Evolutionary conservation across 169 alveolate species (phyloP).

Genomic region (Eimeria acervulina): DNA sequence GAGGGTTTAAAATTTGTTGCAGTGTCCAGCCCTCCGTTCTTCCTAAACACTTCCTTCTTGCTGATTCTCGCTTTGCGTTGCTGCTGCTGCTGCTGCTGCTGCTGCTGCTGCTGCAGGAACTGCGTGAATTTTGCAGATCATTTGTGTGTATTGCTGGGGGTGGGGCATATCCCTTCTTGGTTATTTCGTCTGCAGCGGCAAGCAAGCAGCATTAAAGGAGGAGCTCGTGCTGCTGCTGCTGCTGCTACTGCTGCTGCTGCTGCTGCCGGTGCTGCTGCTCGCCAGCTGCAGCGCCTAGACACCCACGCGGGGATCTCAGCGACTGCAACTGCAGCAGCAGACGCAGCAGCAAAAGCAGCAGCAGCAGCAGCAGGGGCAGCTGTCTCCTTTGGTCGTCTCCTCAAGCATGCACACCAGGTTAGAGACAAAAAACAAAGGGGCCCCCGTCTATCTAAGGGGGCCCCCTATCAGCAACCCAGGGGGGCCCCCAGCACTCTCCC

Average conservation of each 20-base stretch:
- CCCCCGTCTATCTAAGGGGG: neutral
- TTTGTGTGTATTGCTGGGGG: constrained; percentile 52
- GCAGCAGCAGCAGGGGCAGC: constrained; percentile 69
- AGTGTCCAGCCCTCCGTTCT: too few species aligned
- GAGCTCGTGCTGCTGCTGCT: constrained; percentile 62
- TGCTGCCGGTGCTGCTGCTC: neutral
- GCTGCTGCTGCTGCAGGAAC: constrained; percentile 60
- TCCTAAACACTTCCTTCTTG: too few species aligned
- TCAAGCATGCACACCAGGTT: constrained; percentile 56
- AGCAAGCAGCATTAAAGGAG: constrained; percentile 33
- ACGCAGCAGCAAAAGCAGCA: constrained; percentile 66
- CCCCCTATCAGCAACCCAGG: neutral
- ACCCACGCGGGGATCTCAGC: constrained; percentile 61
- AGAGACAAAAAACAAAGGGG: constrained; percentile 38
- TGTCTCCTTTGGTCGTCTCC: constrained; percentile 34
- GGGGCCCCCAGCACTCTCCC: neutral
- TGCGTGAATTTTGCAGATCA: constrained; percentile 75
- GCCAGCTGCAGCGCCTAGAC: constrained; percentile 42
- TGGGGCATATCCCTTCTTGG: constrained; percentile 73
- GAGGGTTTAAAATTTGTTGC: too few species aligned
- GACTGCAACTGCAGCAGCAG: constrained; percentile 68
- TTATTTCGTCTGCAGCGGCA: constrained; percentile 67
- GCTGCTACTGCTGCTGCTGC: constrained; percentile 13
- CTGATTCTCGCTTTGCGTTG: too few species aligned
- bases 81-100: constrained; percentile 9